Percentiles rank a stretch among this genome's conserved stretches.
phyloP scores from a whole-genome alignment of 1,284 basidiomycete genomes.

The Ceratobasidium sp. region DNA sequence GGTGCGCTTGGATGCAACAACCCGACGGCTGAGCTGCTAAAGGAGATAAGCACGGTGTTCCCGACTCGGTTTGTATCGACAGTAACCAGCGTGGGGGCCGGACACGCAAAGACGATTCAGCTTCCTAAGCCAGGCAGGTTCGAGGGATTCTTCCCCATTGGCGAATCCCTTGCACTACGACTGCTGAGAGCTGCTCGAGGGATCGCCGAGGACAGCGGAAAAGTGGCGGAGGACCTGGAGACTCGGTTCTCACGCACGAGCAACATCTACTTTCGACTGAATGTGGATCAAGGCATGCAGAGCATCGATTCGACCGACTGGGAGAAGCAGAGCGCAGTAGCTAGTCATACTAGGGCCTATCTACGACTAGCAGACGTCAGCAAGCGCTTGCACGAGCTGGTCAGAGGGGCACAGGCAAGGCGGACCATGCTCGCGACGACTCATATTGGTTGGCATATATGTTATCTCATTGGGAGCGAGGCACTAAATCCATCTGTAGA shows the following conservation, averaged over 20 bases:
- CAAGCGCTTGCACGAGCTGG: not conserved
- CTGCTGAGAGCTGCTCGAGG: too few species aligned
- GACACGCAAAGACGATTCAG: not conserved
- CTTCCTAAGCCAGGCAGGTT: not conserved
- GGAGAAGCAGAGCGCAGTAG: not conserved
- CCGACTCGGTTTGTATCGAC: not conserved
- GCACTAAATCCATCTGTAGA: too few species aligned
- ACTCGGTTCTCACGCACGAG: not conserved
- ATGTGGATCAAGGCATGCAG: constrained; percentile 2
- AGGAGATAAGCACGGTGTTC: not conserved
- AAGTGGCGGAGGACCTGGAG: not conserved
- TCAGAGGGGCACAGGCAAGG: too few species aligned
- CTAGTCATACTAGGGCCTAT: not conserved
- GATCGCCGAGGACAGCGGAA: constrained; percentile 10
- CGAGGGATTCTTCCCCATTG: not conserved
- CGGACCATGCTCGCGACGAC: not conserved
- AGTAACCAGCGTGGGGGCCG: not conserved
- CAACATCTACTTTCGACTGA: not conserved
- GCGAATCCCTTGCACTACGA: too few species aligned
- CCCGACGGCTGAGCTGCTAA: not conserved
- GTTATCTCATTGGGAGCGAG: too few species aligned
- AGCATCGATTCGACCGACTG: not conserved
- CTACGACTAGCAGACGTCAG: not conserved
- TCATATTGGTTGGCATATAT: not conserved
- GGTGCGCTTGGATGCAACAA: not conserved